phyloP scores from a whole-genome alignment of 2,329 filamentous ascomycete species.

The Byssochlamys sp. region DNA sequence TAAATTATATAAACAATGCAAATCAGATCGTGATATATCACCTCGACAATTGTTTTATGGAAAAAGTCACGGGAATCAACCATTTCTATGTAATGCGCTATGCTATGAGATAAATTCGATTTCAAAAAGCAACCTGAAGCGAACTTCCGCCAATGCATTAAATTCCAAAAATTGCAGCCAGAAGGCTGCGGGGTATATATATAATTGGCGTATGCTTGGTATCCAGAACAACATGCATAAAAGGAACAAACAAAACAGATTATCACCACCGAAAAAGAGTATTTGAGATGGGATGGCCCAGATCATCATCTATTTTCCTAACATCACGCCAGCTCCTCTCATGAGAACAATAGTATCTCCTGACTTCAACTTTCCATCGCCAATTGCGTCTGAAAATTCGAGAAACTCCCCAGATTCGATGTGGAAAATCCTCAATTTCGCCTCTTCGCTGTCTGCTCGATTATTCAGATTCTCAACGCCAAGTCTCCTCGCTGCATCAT shows the following conservation, averaged over 20 bases:
- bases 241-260: not conserved
- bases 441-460: conserved; percentile 43
- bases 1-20: no score
- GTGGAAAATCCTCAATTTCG: conserved; percentile 79
- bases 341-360: conserved; percentile 87
- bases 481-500: conserved; percentile 35
- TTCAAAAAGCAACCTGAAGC: not conserved
- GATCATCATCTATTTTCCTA: conserved; percentile 58
- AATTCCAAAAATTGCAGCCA: not conserved
- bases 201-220: not conserved
- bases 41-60: no score
- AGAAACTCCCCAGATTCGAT: conserved; percentile 79
- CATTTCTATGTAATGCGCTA: not conserved
- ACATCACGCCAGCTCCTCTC: conserved; percentile 69
- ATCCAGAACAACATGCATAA: not conserved
- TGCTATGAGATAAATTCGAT: no score
- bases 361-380: conserved; percentile 54
- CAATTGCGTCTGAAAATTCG: conserved; percentile 80
- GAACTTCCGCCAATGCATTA: not conserved
- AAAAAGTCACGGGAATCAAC: not conserved
- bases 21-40: no score
- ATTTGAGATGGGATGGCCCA: conserved; percentile 13
- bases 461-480: conserved; percentile 40
- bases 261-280: not conserved
- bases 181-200: not conserved